These are phyloP conservation scores for Claviceps sorghi DNA, from an alignment of 2,329 filamentous ascomycete species.

Conservation along the genomic window DNA sequence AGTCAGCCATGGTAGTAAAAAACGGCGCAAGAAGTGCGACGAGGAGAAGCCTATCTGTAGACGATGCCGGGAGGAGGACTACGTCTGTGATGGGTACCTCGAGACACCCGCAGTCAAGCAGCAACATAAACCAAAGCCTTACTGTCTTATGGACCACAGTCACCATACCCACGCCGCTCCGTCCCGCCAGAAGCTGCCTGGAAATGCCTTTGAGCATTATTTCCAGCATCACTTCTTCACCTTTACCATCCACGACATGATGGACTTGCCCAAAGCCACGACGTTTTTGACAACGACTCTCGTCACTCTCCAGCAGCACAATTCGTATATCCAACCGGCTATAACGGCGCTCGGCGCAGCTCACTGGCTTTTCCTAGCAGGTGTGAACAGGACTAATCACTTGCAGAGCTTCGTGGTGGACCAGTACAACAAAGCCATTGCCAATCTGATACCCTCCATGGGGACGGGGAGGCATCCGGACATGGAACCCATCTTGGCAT, in stretches of 20 bases:
- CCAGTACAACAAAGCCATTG: conserved; percentile 2
- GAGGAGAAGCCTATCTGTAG: conserved; percentile 1
- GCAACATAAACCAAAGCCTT: not conserved
- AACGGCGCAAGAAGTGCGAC: conserved; percentile 4
- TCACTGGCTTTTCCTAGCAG: conserved; percentile 1
- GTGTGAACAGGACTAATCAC: not conserved
- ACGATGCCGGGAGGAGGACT: conserved; percentile 2
- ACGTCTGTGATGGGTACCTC: conserved; percentile 1
- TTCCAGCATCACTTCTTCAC: conserved; percentile 3
- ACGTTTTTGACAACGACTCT: conserved; percentile 1
- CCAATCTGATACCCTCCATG: not conserved
- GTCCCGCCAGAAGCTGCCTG: not conserved
- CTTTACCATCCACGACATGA: conserved; percentile 2
- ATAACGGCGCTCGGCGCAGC: conserved; percentile 1
- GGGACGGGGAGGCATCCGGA: not conserved
- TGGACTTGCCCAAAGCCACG: conserved; percentile 1
- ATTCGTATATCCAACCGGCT: conserved; percentile 1
- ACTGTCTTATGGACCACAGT: not conserved
- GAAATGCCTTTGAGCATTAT: not conserved
- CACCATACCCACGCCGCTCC: no score
- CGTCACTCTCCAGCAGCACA: not conserved
- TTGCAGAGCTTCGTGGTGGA: not conserved
- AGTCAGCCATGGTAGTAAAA: not conserved
- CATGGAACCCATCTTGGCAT: conserved; percentile 1
- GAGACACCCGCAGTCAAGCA: not conserved